A percentile compares a stretch with the other conserved stretches of the same genome.
These are phyloP conservation scores for Trichoderma semiorbis DNA, from an alignment of 2,329 filamentous ascomycete genomes.

Conservation along the genomic window DNA sequence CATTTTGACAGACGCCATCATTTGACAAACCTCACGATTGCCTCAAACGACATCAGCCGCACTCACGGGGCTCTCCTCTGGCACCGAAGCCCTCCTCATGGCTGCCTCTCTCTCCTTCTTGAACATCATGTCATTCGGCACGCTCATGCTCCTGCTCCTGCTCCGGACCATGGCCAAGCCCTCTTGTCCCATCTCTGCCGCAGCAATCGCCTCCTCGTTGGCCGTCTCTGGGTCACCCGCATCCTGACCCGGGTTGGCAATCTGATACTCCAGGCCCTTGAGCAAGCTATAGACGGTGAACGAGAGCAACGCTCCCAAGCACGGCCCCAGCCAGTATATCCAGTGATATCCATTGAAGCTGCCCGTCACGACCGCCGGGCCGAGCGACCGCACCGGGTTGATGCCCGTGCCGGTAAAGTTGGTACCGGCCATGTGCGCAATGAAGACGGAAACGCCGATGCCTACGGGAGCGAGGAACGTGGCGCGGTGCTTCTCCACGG, in stretches of 20 bases:
- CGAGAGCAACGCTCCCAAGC: slow-evolving; percentile 47
- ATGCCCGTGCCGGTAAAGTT: slow-evolving; percentile 48
- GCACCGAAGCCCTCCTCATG: background rate
- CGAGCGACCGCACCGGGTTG: slow-evolving; percentile 50
- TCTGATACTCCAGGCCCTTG: slow-evolving; percentile 50
- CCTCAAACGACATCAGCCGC: slow-evolving; percentile 4
- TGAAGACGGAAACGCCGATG: slow-evolving; percentile 68
- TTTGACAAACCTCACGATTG: background rate
- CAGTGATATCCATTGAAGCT: slow-evolving; percentile 47
- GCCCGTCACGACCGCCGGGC: slow-evolving; percentile 42
- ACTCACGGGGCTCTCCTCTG: background rate
- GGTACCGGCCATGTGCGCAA: slow-evolving; percentile 47
- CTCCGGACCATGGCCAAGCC: background rate
- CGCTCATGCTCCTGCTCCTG: slow-evolving; percentile 2
- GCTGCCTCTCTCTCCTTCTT: background rate
- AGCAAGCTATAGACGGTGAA: slow-evolving; percentile 49
- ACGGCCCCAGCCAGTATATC: slow-evolving; percentile 56
- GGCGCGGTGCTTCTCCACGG: slow-evolving; percentile 68
- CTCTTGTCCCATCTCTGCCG: background rate
- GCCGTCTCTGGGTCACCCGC: slow-evolving; percentile 15
- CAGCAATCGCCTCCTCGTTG: slow-evolving; percentile 2
- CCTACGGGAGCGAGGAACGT: slow-evolving; percentile 69
- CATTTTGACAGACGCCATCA: background rate
- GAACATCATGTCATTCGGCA: background rate
- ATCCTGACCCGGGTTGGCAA: slow-evolving; percentile 49